Percentiles rank a stretch among this genome's conserved stretches.
These are phyloP conservation scores for Zopfochytrium polystomum DNA, from an alignment of 371 early-diverging fungal species.

Conservation along the genomic window DNA sequence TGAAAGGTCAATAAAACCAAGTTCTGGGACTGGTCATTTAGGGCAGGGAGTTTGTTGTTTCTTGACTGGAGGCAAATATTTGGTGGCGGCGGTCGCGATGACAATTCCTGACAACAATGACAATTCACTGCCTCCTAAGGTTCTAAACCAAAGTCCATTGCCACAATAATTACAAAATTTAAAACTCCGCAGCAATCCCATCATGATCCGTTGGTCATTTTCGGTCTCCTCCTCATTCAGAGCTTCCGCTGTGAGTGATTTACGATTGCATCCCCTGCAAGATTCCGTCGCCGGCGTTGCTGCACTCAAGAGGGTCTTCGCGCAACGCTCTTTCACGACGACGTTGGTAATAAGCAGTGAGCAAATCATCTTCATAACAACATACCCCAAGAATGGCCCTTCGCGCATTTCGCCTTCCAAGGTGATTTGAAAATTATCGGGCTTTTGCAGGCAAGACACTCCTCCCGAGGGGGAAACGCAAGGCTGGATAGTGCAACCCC, in stretches of 20 bases:
- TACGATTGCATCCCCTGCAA: constrained; percentile 20
- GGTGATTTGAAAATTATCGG: constrained; percentile 14
- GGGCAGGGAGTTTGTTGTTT: too few relatives aligned
- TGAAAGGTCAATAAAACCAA: not conserved
- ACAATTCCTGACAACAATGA: too few relatives aligned
- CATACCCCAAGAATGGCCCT: constrained; percentile 20
- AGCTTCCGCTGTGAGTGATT: constrained; percentile 8
- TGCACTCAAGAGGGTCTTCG: constrained; percentile 13
- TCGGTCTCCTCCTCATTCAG: not conserved
- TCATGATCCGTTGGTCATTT: not conserved
- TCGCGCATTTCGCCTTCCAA: constrained; percentile 17
- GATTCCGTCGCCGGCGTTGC: constrained; percentile 16
- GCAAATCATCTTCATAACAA: not conserved
- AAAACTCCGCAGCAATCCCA: not conserved
- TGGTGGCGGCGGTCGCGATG: too few relatives aligned
- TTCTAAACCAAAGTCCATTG: too few relatives aligned
- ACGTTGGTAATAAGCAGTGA: not conserved
- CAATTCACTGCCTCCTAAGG: too few relatives aligned
- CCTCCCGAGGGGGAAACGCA: too few relatives aligned
- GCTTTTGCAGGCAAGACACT: constrained; percentile 17
- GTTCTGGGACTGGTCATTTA: too few relatives aligned
- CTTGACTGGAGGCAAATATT: too few relatives aligned
- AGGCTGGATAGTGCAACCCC: too few relatives aligned
- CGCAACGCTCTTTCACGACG: constrained; percentile 13
- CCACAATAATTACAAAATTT: constrained; percentile 17